phyloP scores from a whole-genome alignment of 371 early-diverging fungal genomes.

The Synchytrium microbalum region DNA sequence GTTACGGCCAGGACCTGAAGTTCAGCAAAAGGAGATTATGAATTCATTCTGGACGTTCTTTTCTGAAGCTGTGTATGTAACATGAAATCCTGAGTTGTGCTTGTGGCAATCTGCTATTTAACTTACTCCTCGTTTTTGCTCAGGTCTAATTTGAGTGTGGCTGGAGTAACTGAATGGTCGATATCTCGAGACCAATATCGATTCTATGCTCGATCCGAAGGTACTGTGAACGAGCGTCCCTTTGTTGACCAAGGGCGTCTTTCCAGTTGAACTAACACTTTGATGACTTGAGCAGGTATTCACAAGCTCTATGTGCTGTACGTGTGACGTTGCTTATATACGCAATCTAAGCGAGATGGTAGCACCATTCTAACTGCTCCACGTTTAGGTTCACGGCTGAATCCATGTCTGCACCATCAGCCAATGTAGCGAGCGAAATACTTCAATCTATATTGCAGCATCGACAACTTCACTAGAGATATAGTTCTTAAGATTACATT shows the following conservation, averaged over 20 bases:
- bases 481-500: background rate
- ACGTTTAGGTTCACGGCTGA: constrained; percentile 26
- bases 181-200: constrained; percentile 34
- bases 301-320: constrained; percentile 40
- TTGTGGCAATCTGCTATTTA: constrained; percentile 4
- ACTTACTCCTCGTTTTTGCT: constrained; percentile 2
- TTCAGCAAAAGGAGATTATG: constrained; percentile 41
- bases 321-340: constrained; percentile 3
- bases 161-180: constrained; percentile 44
- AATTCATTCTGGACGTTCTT: constrained; percentile 37
- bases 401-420: constrained; percentile 25
- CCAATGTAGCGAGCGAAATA: constrained; percentile 27
- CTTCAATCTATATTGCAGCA: constrained; percentile 11
- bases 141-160: constrained; percentile 19
- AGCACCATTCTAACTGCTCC: background rate
- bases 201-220: constrained; percentile 32
- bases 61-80: constrained; percentile 32
- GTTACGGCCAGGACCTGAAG: constrained; percentile 43
- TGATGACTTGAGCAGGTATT: constrained; percentile 27
- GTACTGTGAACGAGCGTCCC: background rate
- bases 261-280: background rate
- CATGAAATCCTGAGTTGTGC: background rate
- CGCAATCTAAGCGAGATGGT: background rate
- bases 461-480: background rate
- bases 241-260: background rate